Evolutionary conservation across 805 yeast species (phyloP), one percentile per base, ranked within the genome.

Genomic region (Candida arabinofermentans): DNA sequence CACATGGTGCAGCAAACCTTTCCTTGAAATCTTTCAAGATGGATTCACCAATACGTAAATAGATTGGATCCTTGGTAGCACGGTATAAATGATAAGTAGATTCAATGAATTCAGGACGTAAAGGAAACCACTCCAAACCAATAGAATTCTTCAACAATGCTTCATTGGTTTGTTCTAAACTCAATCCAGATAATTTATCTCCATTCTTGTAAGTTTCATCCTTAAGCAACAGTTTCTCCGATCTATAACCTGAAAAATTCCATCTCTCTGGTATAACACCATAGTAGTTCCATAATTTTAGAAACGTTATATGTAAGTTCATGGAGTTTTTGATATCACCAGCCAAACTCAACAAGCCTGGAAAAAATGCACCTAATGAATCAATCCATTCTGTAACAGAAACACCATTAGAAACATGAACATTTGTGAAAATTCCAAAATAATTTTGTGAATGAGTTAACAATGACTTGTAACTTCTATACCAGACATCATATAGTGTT

Each of bases 241-340:
- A 53, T 30, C 57, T 42, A 3, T 40, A 23, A 4, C 57, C 54
- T 17, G 51, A 31, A 46, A 66, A 72, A 39, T 74, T 70, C 96
- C 96, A 91, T 37, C 97, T 68, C 61, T 90, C 98, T 0, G 98
- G 98, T 9, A 90, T 77, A 41, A 81, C 83, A 10, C 83, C 89
- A 59, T 75, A 90, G 13, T 72, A 67, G 58, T 83, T 74, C 96
- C 96, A 90, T 3, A 89, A 59, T 53, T 89, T 88, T 52, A 80
- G 64, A 55, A 69, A 87, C 12, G 82, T 68, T 37, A 75, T 46
- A 61, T 89, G 91, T 17, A 76, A 66, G 18, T 65, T 59, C 1
- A 77, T 67, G 0, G 96, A 95, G 51, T 78, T 83, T 3, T 67
- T 58, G 1, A 90, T 47, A 43, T 84, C 83, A 0, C 97, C 97